Evolutionary conservation across 108 stramenopile genomes (phyloP), one percentile per base, ranked within the genome.

Genomic region (Conticribra weissflogii): DNA sequence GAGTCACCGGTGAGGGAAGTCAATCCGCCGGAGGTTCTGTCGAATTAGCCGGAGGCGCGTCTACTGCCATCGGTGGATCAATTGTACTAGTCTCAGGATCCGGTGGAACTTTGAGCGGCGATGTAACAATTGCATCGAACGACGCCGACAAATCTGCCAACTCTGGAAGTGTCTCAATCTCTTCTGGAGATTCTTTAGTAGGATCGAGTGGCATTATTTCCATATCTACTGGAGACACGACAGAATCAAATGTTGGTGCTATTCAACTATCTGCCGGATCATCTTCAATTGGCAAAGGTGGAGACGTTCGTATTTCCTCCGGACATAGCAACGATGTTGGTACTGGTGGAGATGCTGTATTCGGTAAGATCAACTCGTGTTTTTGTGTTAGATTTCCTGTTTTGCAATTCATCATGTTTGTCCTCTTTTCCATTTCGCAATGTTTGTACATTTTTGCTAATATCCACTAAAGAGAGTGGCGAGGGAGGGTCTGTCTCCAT

Each of bases 11-110:
- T 27, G 36, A 4, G 4, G 60, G 53, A 2, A 22, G 1, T 14
- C 61, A 41, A 25, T 76, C 74, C 0, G 28, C 44, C 24, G 67
- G 74, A 48, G 74, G 74, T 47, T 62, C 74, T 19, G 51, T 68
- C 15, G 25, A 57, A 18, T 47, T 73, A 48, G 41, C 54, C 32
- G 41, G 55, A 23, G 72, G 72, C 22, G 22, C 3, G 3, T 51
- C 55, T 2, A 16, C 16, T 9, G 41, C 33, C n/a, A 32, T 46
- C 9, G 63, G 63, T 0, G 72, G 72, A 44, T 54, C 64, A 21
- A 34, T 73, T 7, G 46, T 55, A 3, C 28, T 73, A 2, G 5
- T 59, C 2, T 71, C 70, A 19, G 70, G 70, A 17, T 61, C 29
- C 33, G 68, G 70, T 31, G 70, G 41, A 17, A 23, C 16, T 1